Evolutionary conservation across 164 flowering plant genomes (phyloP), one percentile per base, ranked within the genome.

Genomic region (grape (Vitis vinifera)): DNA sequence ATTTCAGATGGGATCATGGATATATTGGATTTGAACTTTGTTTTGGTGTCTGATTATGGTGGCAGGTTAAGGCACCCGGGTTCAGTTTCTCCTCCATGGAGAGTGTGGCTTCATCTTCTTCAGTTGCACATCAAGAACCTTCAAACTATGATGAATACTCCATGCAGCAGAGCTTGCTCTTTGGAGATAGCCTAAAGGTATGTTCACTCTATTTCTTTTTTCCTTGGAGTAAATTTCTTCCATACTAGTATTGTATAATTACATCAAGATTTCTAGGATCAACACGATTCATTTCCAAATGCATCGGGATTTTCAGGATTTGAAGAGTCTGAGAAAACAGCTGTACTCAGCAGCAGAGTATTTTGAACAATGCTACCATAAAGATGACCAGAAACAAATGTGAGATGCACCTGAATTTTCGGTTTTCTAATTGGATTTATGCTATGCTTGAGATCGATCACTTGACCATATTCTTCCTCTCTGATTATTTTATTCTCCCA

Each of bases 321-420:
- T 82, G 69, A 82, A 70, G 76, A 72, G 64, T 60, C 49, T 82
- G 49, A 69, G 76, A 78, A 69, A 71, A 51, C 85, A 82, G 53
- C 57, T 82, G 69, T 78, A 79, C 52, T 79, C 85, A 8, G 82
- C 85, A 48, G 85, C 85, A 49, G 85, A 82, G 17, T 77, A 74
- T 69, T 82, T 79, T 65, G 85, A 82, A 70, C 10, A 6, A 30
- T 72, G 82, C 44, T 76, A 79, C 51, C 23, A 8, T 37, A 63
- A 65, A 47, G 70, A 76, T 12, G 75, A 69, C 0, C 77, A 71
- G 23, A 79, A 81, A 52, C 75, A 74, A 19, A 11, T 69, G 85
- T 77, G 60, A 76, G 82, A 37, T 37, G 7, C 5, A 37, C 4
- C 44, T 37, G 44, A 37, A 37, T 37, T 37, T 37, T 37, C 44